Base-by-base conservation (phyloP, 2,329 filamentous ascomycete species). In the Colletotrichum caudatum region DNA sequence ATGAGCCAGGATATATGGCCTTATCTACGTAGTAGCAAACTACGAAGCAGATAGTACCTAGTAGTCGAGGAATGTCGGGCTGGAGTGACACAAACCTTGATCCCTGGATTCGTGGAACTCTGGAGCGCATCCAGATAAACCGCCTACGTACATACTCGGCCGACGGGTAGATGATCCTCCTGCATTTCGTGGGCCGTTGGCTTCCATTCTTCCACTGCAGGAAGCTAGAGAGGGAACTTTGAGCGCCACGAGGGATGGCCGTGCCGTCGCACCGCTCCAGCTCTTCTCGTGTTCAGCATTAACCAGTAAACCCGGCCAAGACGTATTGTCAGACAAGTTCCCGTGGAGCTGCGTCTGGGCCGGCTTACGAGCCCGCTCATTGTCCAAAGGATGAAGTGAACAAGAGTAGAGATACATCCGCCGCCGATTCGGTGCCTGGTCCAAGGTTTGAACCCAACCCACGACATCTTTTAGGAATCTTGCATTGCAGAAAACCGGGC, bases 181-280 rank as follows among this genome's bases (percentile, higher is more conserved):
- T 65, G 66, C 39, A 51, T 41, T 46, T 51, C 46, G 11, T 63
- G 51, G 41, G 53, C 41, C 33, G 14, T 44, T 16, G 37, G 35
- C 53, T 48, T 56, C 29, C 29, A 29, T 29, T 26, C 66, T 60
- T 56, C 23, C 48, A 69, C 37, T 39, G 70, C 58, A 60, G 56
- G 48, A 66, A 59, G 66, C 65, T 62, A 62, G 51, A 29, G 41
- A 64, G 26, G 39, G 33, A 71, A 72, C 61, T 70, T 62, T 72
- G 66, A 66, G 26, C 51, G 66, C 39, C 56, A n/a, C 48, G 20
- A n/a, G n/a, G 56, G 33, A 50, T 37, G 35, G 64, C 29, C 29
- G n/a, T 35, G 39, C 23, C 29, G 54, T 46, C 61, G 54, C 69
- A 44, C 44, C 37, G 23, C 35, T n/a, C 64, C 39, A 56, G 46